Base-by-base conservation (phyloP, 1,284 basidiomycete genomes). In the Cryptococcus sp. region DNA sequence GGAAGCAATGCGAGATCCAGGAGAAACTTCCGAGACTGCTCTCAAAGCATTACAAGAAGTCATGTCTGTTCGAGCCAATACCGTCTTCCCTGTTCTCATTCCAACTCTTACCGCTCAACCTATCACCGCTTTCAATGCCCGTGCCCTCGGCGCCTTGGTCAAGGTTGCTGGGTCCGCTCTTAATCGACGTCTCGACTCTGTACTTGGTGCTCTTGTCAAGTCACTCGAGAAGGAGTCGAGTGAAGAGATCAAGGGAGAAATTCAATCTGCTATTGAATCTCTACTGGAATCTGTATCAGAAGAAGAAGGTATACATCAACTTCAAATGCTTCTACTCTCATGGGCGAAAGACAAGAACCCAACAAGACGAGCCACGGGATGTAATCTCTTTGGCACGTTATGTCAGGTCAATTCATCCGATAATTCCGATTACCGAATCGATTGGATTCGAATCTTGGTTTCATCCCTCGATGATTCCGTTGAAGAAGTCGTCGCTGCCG, bases 61-160 rank as follows among this genome's bases (percentile, higher is more conserved):
- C 58, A 94, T 94, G 90, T 84, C 81, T 63, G 87, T 93, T 64
- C 87, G 91, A 47, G 88, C 92, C 11, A 81, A 86, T 43, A 92
- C 88, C 13, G 93, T 99, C 46, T 98, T 98, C 88, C 96, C 96
- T 0, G 88, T 96, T n/a, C 79, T 98, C 49, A 90, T 98, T 47
- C 96, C 94, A 0, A 93, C 92, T 5, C 80, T 98, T 57, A 92
- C 89, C 36, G 83, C 86, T 4, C 83, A 83, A 34, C 94, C 94
- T 0, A 93, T 98, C 82, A 86, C 90, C 2, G 84, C 87, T 2
- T 97, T 97, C 84, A 98, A 98, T 69, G 91, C 90, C n/a, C 84
- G 86, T 18, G 94, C 94, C 3, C 78, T 98, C 11, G 86, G 86
- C 2, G 86, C 91, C 0, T 80, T 98, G 39, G 91, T 98, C 16